Conservation (phyloP, 176 grass and related monocot genomes). For the Musa itinerans region DNA sequence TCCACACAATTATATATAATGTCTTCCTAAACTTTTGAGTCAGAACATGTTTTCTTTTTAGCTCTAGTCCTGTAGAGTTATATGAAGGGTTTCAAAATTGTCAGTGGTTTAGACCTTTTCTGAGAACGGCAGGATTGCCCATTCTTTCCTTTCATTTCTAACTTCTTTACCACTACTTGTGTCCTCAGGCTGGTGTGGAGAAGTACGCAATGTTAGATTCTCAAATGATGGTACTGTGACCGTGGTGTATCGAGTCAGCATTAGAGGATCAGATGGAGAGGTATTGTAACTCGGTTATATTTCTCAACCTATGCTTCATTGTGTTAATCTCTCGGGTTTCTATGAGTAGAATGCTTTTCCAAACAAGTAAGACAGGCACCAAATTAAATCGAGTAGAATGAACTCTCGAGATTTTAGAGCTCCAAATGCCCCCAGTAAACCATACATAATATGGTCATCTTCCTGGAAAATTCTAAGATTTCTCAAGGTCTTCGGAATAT, state of each 20-base stretch:
- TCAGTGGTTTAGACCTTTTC: not conserved
- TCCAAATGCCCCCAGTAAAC: too few relatives aligned
- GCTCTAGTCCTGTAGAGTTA: too few relatives aligned
- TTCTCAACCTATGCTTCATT: not conserved
- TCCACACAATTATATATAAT: too few relatives aligned
- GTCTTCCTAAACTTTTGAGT: too few relatives aligned
- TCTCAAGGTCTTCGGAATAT: too few relatives aligned
- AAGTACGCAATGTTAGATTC: conserved; percentile 74
- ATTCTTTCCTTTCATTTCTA: not conserved
- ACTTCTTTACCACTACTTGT: not conserved
- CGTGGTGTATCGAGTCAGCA: conserved; percentile 74
- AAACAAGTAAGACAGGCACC: not conserved
- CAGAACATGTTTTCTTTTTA: too few relatives aligned
- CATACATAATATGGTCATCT: too few relatives aligned
- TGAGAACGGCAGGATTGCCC: too few relatives aligned
- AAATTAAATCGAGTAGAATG: not conserved
- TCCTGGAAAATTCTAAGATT: too few relatives aligned
- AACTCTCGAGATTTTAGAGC: too few relatives aligned
- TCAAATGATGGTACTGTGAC: conserved; percentile 62
- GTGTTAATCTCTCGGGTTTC: not conserved
- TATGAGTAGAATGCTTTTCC: not conserved
- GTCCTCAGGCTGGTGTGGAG: conserved; percentile 74
- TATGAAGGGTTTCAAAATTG: not conserved
- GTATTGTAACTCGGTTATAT: conserved; percentile 27
- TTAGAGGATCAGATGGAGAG: conserved; percentile 86